Base-by-base conservation (phyloP, 2,329 filamentous ascomycete species). In the Penicillium brevicompactum region DNA sequence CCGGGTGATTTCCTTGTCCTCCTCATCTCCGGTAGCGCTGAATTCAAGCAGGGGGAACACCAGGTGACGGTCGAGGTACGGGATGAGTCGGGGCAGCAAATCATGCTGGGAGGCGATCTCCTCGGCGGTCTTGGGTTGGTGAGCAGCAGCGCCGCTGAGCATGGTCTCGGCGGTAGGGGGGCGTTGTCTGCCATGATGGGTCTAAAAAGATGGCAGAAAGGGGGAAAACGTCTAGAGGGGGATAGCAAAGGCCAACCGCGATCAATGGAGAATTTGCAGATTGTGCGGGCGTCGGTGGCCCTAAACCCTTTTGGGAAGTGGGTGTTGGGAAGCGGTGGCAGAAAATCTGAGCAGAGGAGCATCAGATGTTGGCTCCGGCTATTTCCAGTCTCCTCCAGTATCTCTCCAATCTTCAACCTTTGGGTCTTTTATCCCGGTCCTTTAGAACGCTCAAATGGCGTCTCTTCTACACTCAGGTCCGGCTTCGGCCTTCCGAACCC, bases 1-100 rank as follows among this genome's bases (percentile, higher is more conserved):
- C 73, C 89, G 86, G 61, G 88, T 88, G 68, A 96, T 87, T 74
- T 92, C 87, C 68, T 83, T 84, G 66, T 86, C 84, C 70, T 92
- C 89, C 74, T 92, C 87, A 64, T 96, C 88, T 75, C 91, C 87
- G 72, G 88, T 87, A 70, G 87, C 87, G 70, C 89, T 84, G 78
- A 96, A 97, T 80, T 97, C 92, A 74, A 99, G 88, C 62, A 99
- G 85, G 64, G 94, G 94, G 80, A 96, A 99, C 72, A 97, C 90
- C 69, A 99, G 84, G 76, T 99, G 94, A 67, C 94, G 88, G 82
- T 97, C 94, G 76, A 99, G 90, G 76, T 95, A 87, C 66, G 87
- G 87, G 74, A 97, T 89, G 71, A 99, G 82, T 78, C 92, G 92
- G 69, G 91, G 90, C 68, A 97, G 85, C 62, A 97, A 85, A 74